Percentiles rank a stretch among this genome's conserved stretches.
Conservation (phyloP, 306 rosid species). For the Fragaria ananassa region DNA sequence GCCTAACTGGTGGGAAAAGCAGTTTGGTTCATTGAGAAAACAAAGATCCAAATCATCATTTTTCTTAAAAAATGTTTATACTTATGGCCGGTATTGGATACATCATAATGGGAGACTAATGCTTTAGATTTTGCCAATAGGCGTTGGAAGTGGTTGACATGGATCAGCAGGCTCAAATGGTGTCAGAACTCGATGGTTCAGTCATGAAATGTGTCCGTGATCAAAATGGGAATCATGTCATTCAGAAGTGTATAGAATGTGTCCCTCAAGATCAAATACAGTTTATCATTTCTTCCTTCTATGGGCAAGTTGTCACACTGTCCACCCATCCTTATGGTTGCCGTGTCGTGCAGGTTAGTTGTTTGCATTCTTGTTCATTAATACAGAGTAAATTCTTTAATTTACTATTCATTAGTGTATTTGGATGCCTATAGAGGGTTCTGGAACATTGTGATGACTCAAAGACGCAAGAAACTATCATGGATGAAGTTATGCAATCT, state of each 20-base stretch:
- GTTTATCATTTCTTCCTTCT: slow-evolving; percentile 82
- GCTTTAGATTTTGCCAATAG: slow-evolving; percentile 40
- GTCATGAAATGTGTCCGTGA: slow-evolving; percentile 91
- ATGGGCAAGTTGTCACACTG: slow-evolving; percentile 88
- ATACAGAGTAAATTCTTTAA: neutral
- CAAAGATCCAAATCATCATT: neutral
- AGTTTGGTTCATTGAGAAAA: neutral
- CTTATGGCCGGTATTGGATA: neutral
- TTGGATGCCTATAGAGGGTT: slow-evolving; percentile 74
- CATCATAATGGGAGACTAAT: neutral
- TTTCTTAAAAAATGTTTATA: neutral
- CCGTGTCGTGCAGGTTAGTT: slow-evolving; percentile 88
- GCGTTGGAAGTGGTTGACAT: slow-evolving; percentile 84
- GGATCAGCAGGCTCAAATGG: slow-evolving; percentile 84
- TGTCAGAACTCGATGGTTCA: slow-evolving; percentile 81
- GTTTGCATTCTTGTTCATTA: slow-evolving; percentile 15
- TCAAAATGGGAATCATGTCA: slow-evolving; percentile 96
- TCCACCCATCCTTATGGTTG: slow-evolving; percentile 99
- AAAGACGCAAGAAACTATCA: slow-evolving; percentile 69
- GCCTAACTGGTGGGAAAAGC: neutral
- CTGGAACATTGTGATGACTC: slow-evolving; percentile 81
- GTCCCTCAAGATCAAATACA: slow-evolving; percentile 85
- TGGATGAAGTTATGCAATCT: slow-evolving; percentile 94
- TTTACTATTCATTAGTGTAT: slow-evolving; percentile 20
- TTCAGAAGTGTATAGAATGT: slow-evolving; percentile 90